phyloP scores from a whole-genome alignment of 2,329 filamentous ascomycete species.

The Chalaropsis thielavioides region DNA sequence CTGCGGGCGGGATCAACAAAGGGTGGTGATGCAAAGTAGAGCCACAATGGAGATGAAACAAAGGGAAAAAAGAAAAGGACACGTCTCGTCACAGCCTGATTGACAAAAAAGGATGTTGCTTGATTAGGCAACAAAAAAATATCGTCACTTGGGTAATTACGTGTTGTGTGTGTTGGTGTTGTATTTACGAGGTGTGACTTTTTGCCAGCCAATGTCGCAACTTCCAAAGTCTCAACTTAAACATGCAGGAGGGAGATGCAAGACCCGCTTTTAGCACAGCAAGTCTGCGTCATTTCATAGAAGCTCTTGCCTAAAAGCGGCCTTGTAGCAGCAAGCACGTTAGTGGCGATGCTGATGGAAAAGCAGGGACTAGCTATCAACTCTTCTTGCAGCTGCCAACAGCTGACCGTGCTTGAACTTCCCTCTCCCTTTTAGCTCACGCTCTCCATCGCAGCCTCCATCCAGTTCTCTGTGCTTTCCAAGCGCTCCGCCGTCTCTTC shows the following conservation, averaged over 20 bases:
- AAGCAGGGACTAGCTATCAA: neutral
- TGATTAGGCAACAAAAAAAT: neutral
- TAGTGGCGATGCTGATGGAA: slow-evolving; percentile 1
- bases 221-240: neutral
- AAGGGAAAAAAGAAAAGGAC: too few species aligned
- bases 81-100: neutral
- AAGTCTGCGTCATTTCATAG: slow-evolving; percentile 8
- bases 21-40: neutral
- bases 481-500: slow-evolving; percentile 1
- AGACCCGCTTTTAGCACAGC: neutral
- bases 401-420: too few species aligned
- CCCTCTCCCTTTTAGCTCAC: too few species aligned
- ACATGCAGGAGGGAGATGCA: neutral
- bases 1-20: neutral
- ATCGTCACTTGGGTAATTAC: neutral
- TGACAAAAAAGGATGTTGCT: neutral
- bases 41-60: neutral
- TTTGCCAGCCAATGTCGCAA: neutral
- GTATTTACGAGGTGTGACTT: neutral
- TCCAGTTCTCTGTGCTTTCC: slow-evolving; percentile 2
- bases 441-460: neutral
- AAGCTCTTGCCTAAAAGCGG: slow-evolving; percentile 14
- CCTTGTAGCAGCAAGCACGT: neutral
- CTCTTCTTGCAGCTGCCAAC: neutral
- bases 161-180: neutral